A percentile compares a stretch with the other conserved stretches of the same genome.
Evolutionary conservation across 2,329 filamentous ascomycete genomes (phyloP).

Genomic region (Talaromyces sp.): DNA sequence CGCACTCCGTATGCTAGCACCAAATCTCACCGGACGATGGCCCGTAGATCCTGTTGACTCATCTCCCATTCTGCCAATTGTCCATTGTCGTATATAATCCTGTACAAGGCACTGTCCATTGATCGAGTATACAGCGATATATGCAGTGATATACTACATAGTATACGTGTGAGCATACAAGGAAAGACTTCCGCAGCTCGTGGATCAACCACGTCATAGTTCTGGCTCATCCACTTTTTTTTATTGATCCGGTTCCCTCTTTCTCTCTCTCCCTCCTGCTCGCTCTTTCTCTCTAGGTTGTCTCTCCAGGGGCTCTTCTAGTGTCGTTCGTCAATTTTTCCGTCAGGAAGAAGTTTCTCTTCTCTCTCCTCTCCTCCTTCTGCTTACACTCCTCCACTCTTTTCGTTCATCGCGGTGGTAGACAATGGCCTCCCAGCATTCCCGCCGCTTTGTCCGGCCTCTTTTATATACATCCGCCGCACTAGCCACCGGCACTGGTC

Average conservation of each 20-base stretch:
- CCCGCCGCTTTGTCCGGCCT: conserved; percentile 53
- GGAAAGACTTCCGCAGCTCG: background rate
- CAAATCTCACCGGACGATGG: background rate
- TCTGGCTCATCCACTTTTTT: background rate
- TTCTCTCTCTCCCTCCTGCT: background rate
- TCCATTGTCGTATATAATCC: background rate
- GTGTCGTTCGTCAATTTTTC: background rate
- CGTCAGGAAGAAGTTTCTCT: background rate
- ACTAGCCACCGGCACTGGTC: conserved; percentile 51
- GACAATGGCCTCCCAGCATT: conserved; percentile 40
- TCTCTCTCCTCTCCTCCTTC: background rate
- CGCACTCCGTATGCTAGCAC: background rate
- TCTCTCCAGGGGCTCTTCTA: background rate
- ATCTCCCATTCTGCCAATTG: background rate
- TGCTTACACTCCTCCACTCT: background rate
- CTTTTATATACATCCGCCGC: conserved; percentile 59
- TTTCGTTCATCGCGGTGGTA: background rate
- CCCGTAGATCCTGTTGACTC: background rate
- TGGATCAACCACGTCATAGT: conserved; percentile 5
- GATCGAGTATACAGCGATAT: too few relatives aligned
- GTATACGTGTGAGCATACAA: background rate
- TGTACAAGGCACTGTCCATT: background rate
- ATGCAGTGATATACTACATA: too few relatives aligned
- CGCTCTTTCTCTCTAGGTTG: background rate
- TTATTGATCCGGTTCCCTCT: background rate